A percentile compares a stretch with the other conserved stretches of the same genome.
Evolutionary conservation across 106 monocot genomes (phyloP).

Genomic region (Dioscorea alata): DNA sequence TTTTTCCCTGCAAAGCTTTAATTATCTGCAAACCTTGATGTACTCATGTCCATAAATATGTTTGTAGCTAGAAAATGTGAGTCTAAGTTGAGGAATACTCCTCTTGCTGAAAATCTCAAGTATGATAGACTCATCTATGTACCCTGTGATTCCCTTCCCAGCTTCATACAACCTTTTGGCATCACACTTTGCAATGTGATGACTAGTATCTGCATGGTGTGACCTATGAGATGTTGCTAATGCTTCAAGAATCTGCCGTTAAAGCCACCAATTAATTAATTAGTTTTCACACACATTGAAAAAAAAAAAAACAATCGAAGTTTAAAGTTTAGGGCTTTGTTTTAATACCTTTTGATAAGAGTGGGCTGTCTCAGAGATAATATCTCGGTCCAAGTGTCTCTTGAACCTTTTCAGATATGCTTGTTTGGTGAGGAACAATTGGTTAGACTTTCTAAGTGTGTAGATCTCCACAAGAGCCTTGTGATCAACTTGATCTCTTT

Average conservation of each 20-base stretch:
- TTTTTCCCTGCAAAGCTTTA: too few species aligned
- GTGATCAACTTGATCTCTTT: conserved; percentile 12
- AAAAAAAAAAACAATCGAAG: background rate
- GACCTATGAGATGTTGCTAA: conserved; percentile 46
- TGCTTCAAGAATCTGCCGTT: conserved; percentile 29
- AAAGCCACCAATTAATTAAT: background rate
- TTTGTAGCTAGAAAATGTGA: conserved; percentile 29
- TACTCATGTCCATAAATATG: conserved; percentile 43
- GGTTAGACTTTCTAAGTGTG: conserved; percentile 34
- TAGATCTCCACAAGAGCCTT: conserved; percentile 42
- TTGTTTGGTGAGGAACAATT: conserved; percentile 34
- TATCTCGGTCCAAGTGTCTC: conserved; percentile 32
- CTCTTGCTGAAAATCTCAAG: conserved; percentile 53
- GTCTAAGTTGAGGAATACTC: conserved; percentile 41
- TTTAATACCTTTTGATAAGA: conserved; percentile 19
- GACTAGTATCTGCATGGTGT: conserved; percentile 30
- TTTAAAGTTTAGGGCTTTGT: background rate
- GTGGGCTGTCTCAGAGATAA: conserved; percentile 13
- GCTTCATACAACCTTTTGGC: conserved; percentile 44
- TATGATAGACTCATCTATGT: conserved; percentile 20
- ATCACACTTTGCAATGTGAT: conserved; percentile 41
- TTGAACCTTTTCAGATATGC: conserved; percentile 31
- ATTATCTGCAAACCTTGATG: conserved; percentile 18
- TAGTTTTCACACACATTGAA: too few species aligned
- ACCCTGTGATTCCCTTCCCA: conserved; percentile 5